Evolutionary conservation across 805 yeast genomes (phyloP).

Genomic region (Komagataella ulmi): DNA sequence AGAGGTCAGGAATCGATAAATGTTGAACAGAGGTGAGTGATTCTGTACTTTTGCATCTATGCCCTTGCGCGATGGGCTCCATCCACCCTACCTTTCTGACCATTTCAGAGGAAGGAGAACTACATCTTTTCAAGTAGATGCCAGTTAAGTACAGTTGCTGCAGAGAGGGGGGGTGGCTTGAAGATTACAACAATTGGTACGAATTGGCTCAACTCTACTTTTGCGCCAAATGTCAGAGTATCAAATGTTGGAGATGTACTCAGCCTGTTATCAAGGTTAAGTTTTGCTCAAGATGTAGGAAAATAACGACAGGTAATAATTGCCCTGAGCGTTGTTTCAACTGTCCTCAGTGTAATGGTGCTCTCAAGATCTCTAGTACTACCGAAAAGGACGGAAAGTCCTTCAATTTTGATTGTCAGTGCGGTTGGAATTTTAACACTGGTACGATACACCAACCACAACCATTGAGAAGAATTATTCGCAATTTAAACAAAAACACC

Average conservation of each 20-base stretch:
- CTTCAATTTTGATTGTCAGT: conserved; percentile 25
- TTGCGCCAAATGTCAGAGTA: conserved; percentile 14
- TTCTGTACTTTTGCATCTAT: not conserved
- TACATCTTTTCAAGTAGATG: not conserved
- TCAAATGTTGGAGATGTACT: conserved; percentile 16
- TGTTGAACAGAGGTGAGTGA: not conserved
- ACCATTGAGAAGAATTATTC: conserved; percentile 19
- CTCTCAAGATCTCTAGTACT: conserved; percentile 6
- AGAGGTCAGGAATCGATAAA: not conserved
- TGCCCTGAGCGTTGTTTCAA: conserved; percentile 19
- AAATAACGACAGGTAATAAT: conserved; percentile 2
- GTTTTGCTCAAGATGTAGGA: conserved; percentile 16
- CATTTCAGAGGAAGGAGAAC: not conserved
- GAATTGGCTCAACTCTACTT: conserved; percentile 8
- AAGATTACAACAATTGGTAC: conserved; percentile 9
- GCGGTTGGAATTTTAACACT: conserved; percentile 22
- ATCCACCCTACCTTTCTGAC: not conserved
- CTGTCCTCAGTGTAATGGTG: conserved; percentile 18
- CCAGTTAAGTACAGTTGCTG: not conserved
- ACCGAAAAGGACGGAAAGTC: conserved; percentile 15
- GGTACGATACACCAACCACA: conserved; percentile 25
- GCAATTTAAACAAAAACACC: not conserved
- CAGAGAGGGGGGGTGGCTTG: conserved; percentile 2
- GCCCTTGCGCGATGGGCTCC: not conserved
- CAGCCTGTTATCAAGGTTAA: conserved; percentile 8